Conservation (phyloP, 2,329 filamentous ascomycete species). For the Drechmeria coniospora region DNA sequence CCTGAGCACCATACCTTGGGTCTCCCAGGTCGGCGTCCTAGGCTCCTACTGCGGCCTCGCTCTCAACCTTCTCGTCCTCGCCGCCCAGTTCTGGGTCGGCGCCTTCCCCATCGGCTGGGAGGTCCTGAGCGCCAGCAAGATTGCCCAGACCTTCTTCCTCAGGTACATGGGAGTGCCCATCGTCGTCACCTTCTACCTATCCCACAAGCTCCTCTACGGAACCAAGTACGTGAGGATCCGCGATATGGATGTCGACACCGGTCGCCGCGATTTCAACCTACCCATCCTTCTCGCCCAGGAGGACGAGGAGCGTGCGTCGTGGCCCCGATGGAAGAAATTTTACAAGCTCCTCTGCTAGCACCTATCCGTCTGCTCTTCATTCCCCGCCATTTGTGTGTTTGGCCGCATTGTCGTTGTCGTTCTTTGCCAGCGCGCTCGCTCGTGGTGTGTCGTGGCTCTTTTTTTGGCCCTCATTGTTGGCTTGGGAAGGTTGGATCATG, state of each 20-base stretch:
- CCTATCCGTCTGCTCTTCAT: not conserved
- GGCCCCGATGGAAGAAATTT: constrained; percentile 62
- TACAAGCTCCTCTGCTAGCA: constrained; percentile 58
- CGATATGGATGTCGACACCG: constrained; percentile 80
- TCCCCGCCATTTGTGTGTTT: constrained; percentile 4
- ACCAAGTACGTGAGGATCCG: constrained; percentile 50
- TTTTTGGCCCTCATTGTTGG: not conserved
- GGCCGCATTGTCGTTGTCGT: not conserved
- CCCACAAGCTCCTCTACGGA: constrained; percentile 60
- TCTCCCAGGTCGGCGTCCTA: constrained; percentile 58
- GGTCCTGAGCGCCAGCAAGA: constrained; percentile 23
- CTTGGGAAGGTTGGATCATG: not conserved
- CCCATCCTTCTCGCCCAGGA: constrained; percentile 68
- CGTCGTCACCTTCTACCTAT: constrained; percentile 50
- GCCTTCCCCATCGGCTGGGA: constrained; percentile 55
- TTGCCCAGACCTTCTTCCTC: constrained; percentile 56
- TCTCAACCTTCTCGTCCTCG: constrained; percentile 61
- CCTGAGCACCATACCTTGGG: constrained; percentile 68
- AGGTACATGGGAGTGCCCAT: constrained; percentile 57
- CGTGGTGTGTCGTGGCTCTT: not conserved
- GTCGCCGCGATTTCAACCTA: constrained; percentile 71
- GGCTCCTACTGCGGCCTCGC: constrained; percentile 69
- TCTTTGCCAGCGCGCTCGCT: not conserved
- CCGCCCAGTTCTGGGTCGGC: constrained; percentile 80
- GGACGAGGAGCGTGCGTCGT: constrained; percentile 51